A percentile compares a stretch with the other conserved stretches of the same genome.
These are phyloP conservation scores for Carex kokanica DNA, from an alignment of 176 grass and related monocot genomes.

Conservation along the genomic window DNA sequence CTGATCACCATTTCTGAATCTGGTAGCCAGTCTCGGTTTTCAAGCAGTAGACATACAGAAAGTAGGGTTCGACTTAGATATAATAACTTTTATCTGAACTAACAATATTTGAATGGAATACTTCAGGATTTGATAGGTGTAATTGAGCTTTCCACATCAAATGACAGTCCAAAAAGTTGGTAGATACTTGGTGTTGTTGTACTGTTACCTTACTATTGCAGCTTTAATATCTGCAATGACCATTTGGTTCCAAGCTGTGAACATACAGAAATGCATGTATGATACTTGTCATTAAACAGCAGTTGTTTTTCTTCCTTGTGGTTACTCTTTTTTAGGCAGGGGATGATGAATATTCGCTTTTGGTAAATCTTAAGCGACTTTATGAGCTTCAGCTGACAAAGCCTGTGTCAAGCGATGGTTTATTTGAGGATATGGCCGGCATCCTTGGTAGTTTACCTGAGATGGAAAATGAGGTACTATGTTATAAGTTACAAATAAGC, in stretches of 20 bases:
- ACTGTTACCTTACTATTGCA: neutral
- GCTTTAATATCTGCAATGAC: neutral
- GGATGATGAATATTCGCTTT: slow-evolving; percentile 97
- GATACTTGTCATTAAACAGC: neutral
- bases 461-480: slow-evolving; percentile 83
- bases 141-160: neutral
- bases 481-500: slow-evolving; percentile 8
- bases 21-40: slow-evolving; percentile 7
- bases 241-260: slow-evolving; percentile 13
- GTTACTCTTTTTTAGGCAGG: slow-evolving; percentile 54
- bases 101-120: neutral
- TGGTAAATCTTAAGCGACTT: slow-evolving; percentile 94
- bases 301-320: neutral
- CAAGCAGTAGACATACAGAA: neutral
- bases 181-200: neutral
- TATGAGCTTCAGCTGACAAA: slow-evolving; percentile 92
- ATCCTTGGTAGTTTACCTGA: slow-evolving; percentile 78
- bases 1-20: neutral
- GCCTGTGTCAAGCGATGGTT: slow-evolving; percentile 54
- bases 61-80: neutral
- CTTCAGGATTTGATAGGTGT: neutral
- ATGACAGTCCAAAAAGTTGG: neutral
- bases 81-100: neutral
- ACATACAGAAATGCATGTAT: slow-evolving; percentile 23
- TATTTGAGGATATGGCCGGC: slow-evolving; percentile 77